A percentile compares a stretch with the other conserved stretches of the same genome.
Conservation (phyloP, 2,329 filamentous ascomycete species). For the Colletotrichum theobromicola region DNA sequence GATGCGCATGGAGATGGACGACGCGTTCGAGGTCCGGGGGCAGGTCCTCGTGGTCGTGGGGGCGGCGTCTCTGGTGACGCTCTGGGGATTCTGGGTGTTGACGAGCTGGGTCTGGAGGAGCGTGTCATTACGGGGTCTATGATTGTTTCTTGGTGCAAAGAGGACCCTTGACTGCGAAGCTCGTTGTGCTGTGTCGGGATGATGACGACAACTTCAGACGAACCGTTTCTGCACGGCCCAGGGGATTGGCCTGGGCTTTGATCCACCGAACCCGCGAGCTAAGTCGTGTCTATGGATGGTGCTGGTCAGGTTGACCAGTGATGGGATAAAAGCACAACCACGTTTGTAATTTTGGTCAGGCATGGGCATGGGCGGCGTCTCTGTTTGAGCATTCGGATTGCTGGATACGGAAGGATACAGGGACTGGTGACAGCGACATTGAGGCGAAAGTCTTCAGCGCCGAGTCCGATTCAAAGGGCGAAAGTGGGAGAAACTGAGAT, state of each 20-base stretch:
- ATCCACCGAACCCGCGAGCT: neutral
- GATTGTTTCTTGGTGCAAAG: neutral
- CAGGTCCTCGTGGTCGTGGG: conserved; percentile 57
- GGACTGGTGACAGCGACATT: too few species aligned
- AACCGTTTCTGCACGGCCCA: neutral
- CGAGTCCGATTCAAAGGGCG: too few species aligned
- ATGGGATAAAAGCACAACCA: too few species aligned
- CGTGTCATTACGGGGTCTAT: neutral
- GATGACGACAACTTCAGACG: neutral
- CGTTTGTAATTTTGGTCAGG: too few species aligned
- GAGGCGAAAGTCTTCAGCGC: too few species aligned
- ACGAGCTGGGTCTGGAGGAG: conserved; percentile 8
- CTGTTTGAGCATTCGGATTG: too few species aligned
- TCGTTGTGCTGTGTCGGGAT: neutral
- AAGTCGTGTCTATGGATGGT: neutral
- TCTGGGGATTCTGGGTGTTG: conserved; percentile 31
- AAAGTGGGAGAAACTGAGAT: neutral
- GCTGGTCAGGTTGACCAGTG: neutral
- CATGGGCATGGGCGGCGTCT: too few species aligned
- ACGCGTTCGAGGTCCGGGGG: conserved; percentile 66
- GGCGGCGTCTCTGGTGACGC: conserved; percentile 33
- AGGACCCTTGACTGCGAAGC: too few species aligned
- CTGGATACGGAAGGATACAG: too few species aligned
- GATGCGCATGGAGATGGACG: conserved; percentile 64
- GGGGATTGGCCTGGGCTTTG: neutral